Base-by-base conservation (phyloP, 2,329 filamentous ascomycete genomes). In the Sphaerulina musiva region DNA sequence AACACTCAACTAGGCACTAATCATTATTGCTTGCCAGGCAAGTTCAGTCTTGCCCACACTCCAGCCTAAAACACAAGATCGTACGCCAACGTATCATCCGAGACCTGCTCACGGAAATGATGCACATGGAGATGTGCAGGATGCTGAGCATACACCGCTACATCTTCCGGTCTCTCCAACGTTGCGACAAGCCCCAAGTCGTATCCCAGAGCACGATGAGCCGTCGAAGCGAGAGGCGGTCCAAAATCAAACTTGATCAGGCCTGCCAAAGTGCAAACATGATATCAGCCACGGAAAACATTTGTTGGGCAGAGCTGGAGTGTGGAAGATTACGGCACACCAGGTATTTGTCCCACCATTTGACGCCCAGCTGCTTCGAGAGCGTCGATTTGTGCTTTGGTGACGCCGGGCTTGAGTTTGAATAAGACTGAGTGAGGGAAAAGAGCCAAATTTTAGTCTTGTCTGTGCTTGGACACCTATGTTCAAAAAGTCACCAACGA, bases 171-270 rank as follows among this genome's bases (percentile, higher is more conserved):
- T 41, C 70, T 72, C 57, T 76, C 74, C 59, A 77, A 54, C 5
- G 75, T 66, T 4, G 74, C 74, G n/a, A 77, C 69, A 9, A 77
- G 56, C 2, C 70, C 74, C 67, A 74, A 69, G 61, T 77, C 64
- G 53, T 71, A 77, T 1, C 74, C 75, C 50, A 76, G 69, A 17
- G 72, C 69, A 38, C 74, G 68, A 32, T 71, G 65, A 4, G 74
- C 69, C 11, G 70, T 73, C 23, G 71, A 68, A 0, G 70, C 64
- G 17, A 75, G 57, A 3, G 74, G 73, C 26, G 60, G 57, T 4
- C 60, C 62, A 38, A 64, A 56, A 12, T 61, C 57, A 29, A 64
- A 56, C 36, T 55, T 56, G 36, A 54, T 43, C 23, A 62, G 56
- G 8, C 59, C 59, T 58, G 39, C 17, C 10, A 10, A 41, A 34